These are phyloP conservation scores for Aureobasidium sp. DNA, from an alignment of 2,329 filamentous ascomycete genomes.

Conservation along the genomic window DNA sequence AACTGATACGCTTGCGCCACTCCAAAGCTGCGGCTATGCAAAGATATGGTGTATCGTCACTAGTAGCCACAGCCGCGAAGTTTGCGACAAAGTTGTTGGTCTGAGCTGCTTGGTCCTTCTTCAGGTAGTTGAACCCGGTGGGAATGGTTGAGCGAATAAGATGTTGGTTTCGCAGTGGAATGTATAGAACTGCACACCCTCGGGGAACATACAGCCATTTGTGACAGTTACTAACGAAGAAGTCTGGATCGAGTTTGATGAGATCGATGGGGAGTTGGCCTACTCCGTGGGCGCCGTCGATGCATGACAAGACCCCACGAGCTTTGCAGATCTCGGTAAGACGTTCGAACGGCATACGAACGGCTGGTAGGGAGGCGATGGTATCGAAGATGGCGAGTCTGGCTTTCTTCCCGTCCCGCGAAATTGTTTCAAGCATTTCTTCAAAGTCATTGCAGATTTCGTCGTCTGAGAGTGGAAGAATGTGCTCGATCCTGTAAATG, in stretches of 20 bases:
- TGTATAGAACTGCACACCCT: slow-evolving; percentile 83
- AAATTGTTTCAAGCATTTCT: slow-evolving; percentile 57
- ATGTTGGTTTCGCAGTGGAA: slow-evolving; percentile 78
- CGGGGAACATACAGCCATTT: slow-evolving; percentile 91
- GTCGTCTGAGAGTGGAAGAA: slow-evolving; percentile 76
- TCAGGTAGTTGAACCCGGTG: slow-evolving; percentile 73
- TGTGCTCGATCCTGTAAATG: slow-evolving; percentile 65
- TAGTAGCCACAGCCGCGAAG: slow-evolving; percentile 25
- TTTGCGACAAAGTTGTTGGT: slow-evolving; percentile 52
- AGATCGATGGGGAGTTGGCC: slow-evolving; percentile 83
- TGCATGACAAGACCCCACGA: slow-evolving; percentile 72
- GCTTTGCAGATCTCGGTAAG: slow-evolving; percentile 71
- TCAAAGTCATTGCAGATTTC: slow-evolving; percentile 70
- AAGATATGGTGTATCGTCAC: slow-evolving; percentile 76
- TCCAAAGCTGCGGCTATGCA: slow-evolving; percentile 76
- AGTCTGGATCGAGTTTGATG: slow-evolving; percentile 75
- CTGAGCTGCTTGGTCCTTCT: slow-evolving; percentile 20
- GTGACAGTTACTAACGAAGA: slow-evolving; percentile 88
- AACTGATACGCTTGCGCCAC: slow-evolving; percentile 64
- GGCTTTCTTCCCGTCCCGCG: slow-evolving; percentile 68
- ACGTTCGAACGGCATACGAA: slow-evolving; percentile 80
- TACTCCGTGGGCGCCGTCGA: slow-evolving; percentile 89
- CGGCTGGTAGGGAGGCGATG: slow-evolving; percentile 80
- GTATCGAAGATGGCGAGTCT: slow-evolving; percentile 82
- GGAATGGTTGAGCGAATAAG: slow-evolving; percentile 79